These are phyloP conservation scores for Erythrobasidium yunnanense DNA, from an alignment of 768 basidiomycete genomes.

Conservation along the genomic window DNA sequence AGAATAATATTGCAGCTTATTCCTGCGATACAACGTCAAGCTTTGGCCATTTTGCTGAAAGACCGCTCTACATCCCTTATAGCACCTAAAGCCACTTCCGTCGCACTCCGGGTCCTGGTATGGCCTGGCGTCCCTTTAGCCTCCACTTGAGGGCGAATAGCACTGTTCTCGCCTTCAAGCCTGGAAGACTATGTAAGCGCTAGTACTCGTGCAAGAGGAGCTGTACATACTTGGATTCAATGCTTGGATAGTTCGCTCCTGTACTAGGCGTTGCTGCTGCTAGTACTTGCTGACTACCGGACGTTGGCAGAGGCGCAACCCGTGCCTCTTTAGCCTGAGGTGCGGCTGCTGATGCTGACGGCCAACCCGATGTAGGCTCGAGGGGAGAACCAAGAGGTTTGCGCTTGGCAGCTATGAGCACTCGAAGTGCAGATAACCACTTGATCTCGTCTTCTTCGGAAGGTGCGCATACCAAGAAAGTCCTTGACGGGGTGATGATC, in stretches of 20 bases:
- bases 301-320: too few relatives aligned
- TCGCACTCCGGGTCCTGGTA: constrained; percentile 38
- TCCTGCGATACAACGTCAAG: too few relatives aligned
- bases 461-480: constrained; percentile 79
- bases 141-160: neutral
- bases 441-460: constrained; percentile 96
- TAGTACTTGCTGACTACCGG: neutral
- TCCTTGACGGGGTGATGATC: constrained; percentile 86
- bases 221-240: constrained; percentile 9
- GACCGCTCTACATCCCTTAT: constrained; percentile 42
- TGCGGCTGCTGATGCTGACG: too few relatives aligned
- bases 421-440: constrained; percentile 90
- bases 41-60: too few relatives aligned
- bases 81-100: constrained; percentile 42
- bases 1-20: too few relatives aligned
- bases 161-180: too few relatives aligned
- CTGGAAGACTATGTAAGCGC: too few relatives aligned
- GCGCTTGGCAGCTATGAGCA: constrained; percentile 56
- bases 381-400: neutral
- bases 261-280: neutral
- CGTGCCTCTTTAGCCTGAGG: too few relatives aligned
- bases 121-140: constrained; percentile 4
- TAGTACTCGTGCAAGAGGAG: neutral
- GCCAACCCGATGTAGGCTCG: too few relatives aligned
- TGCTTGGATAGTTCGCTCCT: constrained; percentile 8